A percentile compares a stretch with the other conserved stretches of the same genome.
phyloP scores from a whole-genome alignment of 345 rosid genomes.

The Hibiscus mutabilis region DNA sequence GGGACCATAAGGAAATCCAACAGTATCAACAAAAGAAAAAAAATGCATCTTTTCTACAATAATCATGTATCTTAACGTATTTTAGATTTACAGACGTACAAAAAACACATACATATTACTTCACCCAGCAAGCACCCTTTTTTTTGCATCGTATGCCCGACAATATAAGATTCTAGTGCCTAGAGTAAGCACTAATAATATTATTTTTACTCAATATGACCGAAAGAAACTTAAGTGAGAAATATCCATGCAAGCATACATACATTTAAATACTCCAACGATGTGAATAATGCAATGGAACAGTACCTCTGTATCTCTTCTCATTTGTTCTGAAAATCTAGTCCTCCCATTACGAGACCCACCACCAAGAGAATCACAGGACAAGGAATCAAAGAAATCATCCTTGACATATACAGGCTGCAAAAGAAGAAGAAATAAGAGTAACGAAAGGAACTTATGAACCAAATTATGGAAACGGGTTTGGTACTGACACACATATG shows the following conservation, averaged over 20 bases:
- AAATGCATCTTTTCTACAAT: too few species aligned
- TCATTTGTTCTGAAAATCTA: constrained; percentile 44
- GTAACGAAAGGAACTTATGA: background rate
- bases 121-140: too few species aligned
- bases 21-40: too few species aligned
- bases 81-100: too few species aligned
- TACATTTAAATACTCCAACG: background rate
- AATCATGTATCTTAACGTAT: too few species aligned
- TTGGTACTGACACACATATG: background rate
- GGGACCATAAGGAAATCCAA: too few species aligned
- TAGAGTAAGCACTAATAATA: background rate
- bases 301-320: constrained; percentile 44
- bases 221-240: background rate
- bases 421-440: background rate
- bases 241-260: background rate
- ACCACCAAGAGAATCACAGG: constrained; percentile 31
- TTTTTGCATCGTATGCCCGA: too few species aligned
- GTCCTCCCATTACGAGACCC: constrained; percentile 38
- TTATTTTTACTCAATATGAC: background rate
- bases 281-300: background rate
- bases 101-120: too few species aligned
- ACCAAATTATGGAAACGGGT: background rate
- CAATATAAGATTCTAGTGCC: background rate
- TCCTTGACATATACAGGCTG: constrained; percentile 52
- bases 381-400: constrained; percentile 52